Conservation (phyloP, 345 rosid genomes). For the Raphanus sativus region DNA sequence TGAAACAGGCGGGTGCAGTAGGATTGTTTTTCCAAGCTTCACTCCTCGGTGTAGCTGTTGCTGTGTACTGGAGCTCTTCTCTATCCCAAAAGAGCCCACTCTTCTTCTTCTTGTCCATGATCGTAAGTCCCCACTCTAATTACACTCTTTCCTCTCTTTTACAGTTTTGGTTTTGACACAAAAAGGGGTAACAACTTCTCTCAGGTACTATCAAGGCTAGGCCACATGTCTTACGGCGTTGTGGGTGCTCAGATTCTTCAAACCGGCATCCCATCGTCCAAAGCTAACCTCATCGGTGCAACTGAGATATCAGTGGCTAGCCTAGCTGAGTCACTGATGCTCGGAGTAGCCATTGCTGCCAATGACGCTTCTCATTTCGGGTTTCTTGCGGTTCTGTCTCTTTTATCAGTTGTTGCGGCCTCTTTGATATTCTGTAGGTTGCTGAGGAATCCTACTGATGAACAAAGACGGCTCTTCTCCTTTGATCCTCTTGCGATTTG, state of each 20-base stretch:
- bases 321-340: slow-evolving; percentile 82
- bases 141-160: background rate
- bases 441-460: slow-evolving; percentile 82
- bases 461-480: slow-evolving; percentile 72
- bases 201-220: slow-evolving; percentile 87
- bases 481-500: slow-evolving; percentile 40
- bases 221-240: slow-evolving; percentile 87
- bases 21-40: slow-evolving; percentile 86
- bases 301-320: slow-evolving; percentile 92
- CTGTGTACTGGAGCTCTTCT: slow-evolving; percentile 71
- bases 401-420: slow-evolving; percentile 82
- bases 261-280: slow-evolving; percentile 85
- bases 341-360: slow-evolving; percentile 82
- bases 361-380: slow-evolving; percentile 86
- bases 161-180: slow-evolving; percentile 9
- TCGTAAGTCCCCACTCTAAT: slow-evolving; percentile 49
- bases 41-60: slow-evolving; percentile 72
- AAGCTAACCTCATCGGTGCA: slow-evolving; percentile 88
- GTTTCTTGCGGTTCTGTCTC: slow-evolving; percentile 64
- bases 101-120: slow-evolving; percentile 71
- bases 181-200: background rate
- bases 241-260: slow-evolving; percentile 95
- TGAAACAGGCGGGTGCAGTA: slow-evolving; percentile 83
- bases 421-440: slow-evolving; percentile 85
- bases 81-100: slow-evolving; percentile 68